Base-by-base conservation (phyloP, 139 green algal genomes). In the Closterium sp. region DNA sequence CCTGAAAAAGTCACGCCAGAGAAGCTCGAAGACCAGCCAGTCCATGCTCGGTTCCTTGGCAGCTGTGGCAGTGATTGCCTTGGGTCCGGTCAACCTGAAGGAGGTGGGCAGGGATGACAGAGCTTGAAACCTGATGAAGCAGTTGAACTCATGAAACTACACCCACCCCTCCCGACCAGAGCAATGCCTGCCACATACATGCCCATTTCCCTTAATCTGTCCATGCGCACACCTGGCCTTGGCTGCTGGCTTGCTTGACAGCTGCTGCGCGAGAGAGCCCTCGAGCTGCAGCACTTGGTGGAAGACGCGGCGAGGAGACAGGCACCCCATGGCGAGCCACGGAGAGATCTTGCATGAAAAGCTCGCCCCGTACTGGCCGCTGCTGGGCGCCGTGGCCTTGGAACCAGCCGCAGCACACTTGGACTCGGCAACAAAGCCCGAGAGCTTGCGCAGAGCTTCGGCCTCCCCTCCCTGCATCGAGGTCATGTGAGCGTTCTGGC, bases 1-100 rank as follows among this genome's bases (percentile, higher is more conserved):
- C 90, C 95, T 92, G 95, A 98, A 98, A 86, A 98, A 98, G 92
- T 98, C 97, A 6, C 97, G 89, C 97, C 96, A 98, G 89, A 98
- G 93, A 87, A 98, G 95, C 96, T 98, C 97, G 89, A 97, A 98
- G 32, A 97, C 89, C 19, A 98, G 90, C 97, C 97, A 98, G 70
- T 89, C 88, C 19, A 97, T 90, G 42, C 89, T 91, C 29, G 32
- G 31, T 29, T 29, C 50, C 17, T 94, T 45, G 24, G 79, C 89
- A 38, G 84, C 22, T n/a, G 31, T 70, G 73, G 21, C 89, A 28
- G 73, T 45, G 31, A 5, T 1, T 42, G 29, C 88, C 84, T 38
- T 45, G 85, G 27, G 85, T 87, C n/a, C 85, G 32, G 85, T 6
- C 22, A 87, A 17, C 85, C n/a, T 30, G n/a, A 87, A 31, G 85